Conservation (phyloP, 1,284 basidiomycete species). For the Ganoderma sinense region DNA sequence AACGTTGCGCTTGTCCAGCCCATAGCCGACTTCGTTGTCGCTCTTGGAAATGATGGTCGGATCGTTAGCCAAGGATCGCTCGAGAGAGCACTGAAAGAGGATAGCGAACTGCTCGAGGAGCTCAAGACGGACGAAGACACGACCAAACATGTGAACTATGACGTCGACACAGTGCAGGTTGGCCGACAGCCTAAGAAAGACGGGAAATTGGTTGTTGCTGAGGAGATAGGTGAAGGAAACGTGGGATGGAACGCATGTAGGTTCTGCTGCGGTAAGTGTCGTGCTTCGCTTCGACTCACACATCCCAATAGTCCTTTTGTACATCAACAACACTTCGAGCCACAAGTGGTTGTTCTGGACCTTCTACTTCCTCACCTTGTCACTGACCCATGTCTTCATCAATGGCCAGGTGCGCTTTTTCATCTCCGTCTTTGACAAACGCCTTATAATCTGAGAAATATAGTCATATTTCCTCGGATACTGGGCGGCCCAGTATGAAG, state of each 20-base stretch:
- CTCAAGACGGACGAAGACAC: conserved; percentile 42
- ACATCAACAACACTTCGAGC: background rate
- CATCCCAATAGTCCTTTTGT: background rate
- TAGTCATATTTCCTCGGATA: conserved; percentile 35
- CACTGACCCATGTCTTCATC: background rate
- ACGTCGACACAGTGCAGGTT: background rate
- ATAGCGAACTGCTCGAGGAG: conserved; percentile 48
- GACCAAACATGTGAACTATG: background rate
- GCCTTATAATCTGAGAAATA: conserved; percentile 16
- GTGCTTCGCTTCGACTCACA: background rate
- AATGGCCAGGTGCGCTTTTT: background rate
- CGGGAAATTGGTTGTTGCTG: conserved; percentile 61
- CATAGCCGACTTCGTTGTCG: conserved; percentile 71
- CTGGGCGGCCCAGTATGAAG: conserved; percentile 38
- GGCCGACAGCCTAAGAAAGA: conserved; percentile 41
- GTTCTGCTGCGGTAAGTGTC: background rate
- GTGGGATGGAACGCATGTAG: conserved; percentile 44
- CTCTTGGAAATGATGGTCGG: conserved; percentile 59
- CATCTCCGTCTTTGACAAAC: background rate
- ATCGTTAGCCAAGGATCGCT: conserved; percentile 56
- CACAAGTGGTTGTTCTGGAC: background rate
- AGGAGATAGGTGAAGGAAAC: conserved; percentile 65
- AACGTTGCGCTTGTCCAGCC: conserved; percentile 64
- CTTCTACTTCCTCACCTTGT: background rate
- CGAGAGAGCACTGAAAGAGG: conserved; percentile 50